phyloP scores from a whole-genome alignment of 768 basidiomycete genomes.

The Pleurotus eryngii region DNA sequence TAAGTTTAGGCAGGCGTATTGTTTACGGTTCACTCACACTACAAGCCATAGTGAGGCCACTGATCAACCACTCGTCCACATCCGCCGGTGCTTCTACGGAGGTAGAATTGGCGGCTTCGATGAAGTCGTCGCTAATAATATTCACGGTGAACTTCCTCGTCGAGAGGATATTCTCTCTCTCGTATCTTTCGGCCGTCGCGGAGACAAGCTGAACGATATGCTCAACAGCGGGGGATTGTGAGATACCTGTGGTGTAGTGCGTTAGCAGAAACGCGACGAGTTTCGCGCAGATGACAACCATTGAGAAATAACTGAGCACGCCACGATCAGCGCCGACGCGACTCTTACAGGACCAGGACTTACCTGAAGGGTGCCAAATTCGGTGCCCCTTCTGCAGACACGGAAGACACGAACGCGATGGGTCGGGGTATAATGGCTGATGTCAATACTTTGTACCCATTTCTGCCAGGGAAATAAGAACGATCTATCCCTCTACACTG shows the following conservation, averaged over 20 bases:
- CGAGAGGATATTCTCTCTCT: constrained; percentile 58
- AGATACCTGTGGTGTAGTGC: constrained; percentile 38
- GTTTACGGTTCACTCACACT: constrained; percentile 40
- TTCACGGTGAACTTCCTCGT: constrained; percentile 71
- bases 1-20: constrained; percentile 5
- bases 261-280: background rate
- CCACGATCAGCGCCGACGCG: constrained; percentile 3
- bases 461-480: constrained; percentile 17
- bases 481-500: no score
- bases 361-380: constrained; percentile 73
- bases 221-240: constrained; percentile 66
- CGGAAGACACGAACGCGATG: constrained; percentile 62
- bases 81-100: constrained; percentile 52
- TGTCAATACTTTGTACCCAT: constrained; percentile 49
- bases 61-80: constrained; percentile 57
- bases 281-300: constrained; percentile 29
- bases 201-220: constrained; percentile 51
- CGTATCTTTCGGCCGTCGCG: constrained; percentile 53
- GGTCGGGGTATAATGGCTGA: constrained; percentile 64
- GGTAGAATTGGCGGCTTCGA: constrained; percentile 54
- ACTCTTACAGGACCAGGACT: constrained; percentile 8
- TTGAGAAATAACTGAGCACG: constrained; percentile 54
- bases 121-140: constrained; percentile 65
- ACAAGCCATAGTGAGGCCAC: constrained; percentile 50
- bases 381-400: constrained; percentile 44